Evolutionary conservation across 2,329 filamentous ascomycete species (phyloP).

Genomic region (Xylariaceae sp.): DNA sequence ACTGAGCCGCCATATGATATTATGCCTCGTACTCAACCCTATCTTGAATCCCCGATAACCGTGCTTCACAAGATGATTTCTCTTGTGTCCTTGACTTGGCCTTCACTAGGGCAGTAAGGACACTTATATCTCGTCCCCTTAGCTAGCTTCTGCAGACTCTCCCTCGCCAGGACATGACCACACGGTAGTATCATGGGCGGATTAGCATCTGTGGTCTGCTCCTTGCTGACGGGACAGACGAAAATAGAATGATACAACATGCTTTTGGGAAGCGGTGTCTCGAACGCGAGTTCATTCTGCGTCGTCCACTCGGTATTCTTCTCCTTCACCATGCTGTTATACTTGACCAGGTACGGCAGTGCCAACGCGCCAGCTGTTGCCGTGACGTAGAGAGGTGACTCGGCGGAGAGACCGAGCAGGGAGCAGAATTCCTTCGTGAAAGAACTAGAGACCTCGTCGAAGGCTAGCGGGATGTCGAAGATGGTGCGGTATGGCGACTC

Average conservation of each 20-base stretch:
- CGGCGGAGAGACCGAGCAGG: constrained; percentile 81
- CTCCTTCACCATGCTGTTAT: constrained; percentile 81
- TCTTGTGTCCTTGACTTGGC: constrained; percentile 70
- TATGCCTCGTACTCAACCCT: no score
- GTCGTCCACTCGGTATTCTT: constrained; percentile 95
- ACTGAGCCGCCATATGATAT: no score
- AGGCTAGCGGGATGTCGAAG: constrained; percentile 73
- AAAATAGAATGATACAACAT: constrained; percentile 93
- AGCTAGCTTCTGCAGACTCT: constrained; percentile 75
- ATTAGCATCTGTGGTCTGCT: constrained; percentile 89
- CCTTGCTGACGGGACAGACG: constrained; percentile 94
- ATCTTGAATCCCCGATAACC: background rate
- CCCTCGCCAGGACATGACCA: constrained; percentile 87
- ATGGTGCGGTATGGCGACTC: constrained; percentile 76
- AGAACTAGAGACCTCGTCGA: constrained; percentile 78
- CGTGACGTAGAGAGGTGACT: constrained; percentile 89
- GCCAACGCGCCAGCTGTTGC: constrained; percentile 91
- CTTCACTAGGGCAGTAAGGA: constrained; percentile 90
- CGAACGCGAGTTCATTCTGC: constrained; percentile 81
- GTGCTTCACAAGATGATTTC: constrained; percentile 63
- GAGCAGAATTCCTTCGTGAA: constrained; percentile 96
- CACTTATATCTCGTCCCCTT: constrained; percentile 88
- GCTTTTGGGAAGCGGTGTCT: constrained; percentile 57
- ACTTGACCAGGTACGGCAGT: constrained; percentile 82
- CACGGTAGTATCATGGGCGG: constrained; percentile 97